Evolutionary conservation across 495 filamentous ascomycete genomes (phyloP).

Genomic region (Lepraria neglecta): DNA sequence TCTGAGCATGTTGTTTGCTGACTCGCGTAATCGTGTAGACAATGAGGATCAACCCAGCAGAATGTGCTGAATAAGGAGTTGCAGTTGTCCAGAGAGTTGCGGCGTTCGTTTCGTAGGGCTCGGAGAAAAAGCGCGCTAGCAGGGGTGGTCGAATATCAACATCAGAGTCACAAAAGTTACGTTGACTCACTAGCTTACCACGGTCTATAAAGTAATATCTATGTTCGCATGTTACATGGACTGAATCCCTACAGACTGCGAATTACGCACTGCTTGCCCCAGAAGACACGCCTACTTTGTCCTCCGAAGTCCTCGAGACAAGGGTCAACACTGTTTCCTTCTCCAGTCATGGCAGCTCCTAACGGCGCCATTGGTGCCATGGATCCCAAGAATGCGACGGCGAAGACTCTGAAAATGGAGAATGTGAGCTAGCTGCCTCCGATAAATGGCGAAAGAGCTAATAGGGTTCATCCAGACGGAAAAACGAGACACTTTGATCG

Average conservation of each 20-base stretch:
- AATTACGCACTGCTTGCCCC: not conserved
- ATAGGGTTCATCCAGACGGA: constrained; percentile 57
- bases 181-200: not conserved
- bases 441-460: constrained; percentile 23
- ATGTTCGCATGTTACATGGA: constrained; percentile 12
- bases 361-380: constrained; percentile 40
- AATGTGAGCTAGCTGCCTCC: constrained; percentile 46
- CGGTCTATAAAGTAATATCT: not conserved
- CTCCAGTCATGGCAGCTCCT: constrained; percentile 44
- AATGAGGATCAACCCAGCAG: too few relatives aligned
- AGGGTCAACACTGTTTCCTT: constrained; percentile 2
- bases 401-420: constrained; percentile 68
- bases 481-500: constrained; percentile 82
- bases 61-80: too few relatives aligned
- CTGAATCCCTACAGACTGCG: not conserved
- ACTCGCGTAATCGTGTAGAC: too few relatives aligned
- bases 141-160: constrained; percentile 2
- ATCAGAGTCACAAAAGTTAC: not conserved
- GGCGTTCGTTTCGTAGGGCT: constrained; percentile 30
- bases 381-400: constrained; percentile 45
- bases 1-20: constrained; percentile 5
- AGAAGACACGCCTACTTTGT: not conserved
- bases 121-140: constrained; percentile 2
- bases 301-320: not conserved
- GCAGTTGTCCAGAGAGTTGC: not conserved